Evolutionary conservation across 352 stramenopile genomes (phyloP).

Genomic region (Globisporangium yorkense): DNA sequence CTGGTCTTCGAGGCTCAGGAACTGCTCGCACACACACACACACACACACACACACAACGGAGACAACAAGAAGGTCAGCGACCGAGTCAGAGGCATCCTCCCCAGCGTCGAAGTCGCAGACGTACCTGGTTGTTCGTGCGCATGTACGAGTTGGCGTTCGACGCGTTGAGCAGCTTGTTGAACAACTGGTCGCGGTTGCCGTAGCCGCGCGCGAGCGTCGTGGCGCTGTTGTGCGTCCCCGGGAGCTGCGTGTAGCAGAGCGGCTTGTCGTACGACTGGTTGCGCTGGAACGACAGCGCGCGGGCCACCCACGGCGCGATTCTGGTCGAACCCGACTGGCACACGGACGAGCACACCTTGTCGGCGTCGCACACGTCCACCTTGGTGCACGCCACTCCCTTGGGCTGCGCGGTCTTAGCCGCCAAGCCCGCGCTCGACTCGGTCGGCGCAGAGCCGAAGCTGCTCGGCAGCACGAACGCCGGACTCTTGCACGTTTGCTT

Average conservation of each 20-base stretch:
- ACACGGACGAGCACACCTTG: constrained; percentile 61
- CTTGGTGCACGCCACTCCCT: constrained; percentile 49
- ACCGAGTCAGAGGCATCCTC: not conserved
- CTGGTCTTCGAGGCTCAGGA: constrained; percentile 74
- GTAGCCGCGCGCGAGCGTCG: constrained; percentile 59
- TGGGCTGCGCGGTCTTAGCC: constrained; percentile 28
- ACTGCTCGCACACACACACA: constrained; percentile 8
- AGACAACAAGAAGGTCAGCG: not conserved
- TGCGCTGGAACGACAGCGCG: constrained; percentile 60
- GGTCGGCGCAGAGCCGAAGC: constrained; percentile 10
- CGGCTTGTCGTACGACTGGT: constrained; percentile 59
- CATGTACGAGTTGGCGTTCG: constrained; percentile 46
- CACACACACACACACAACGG: not conserved
- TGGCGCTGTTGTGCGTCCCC: constrained; percentile 74
- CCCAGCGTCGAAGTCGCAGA: too few relatives aligned
- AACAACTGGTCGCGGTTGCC: constrained; percentile 74
- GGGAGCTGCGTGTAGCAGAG: constrained; percentile 66
- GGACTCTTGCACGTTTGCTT: constrained; percentile 32
- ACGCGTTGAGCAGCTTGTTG: constrained; percentile 46
- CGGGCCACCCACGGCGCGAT: constrained; percentile 53
- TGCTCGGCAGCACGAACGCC: constrained; percentile 28
- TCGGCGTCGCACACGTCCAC: constrained; percentile 48
- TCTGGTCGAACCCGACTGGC: constrained; percentile 43
- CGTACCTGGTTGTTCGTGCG: constrained; percentile 61
- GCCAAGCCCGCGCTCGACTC: constrained; percentile 10